Conservation (phyloP, 768 basidiomycete species). For the Amanita molliuscula region DNA sequence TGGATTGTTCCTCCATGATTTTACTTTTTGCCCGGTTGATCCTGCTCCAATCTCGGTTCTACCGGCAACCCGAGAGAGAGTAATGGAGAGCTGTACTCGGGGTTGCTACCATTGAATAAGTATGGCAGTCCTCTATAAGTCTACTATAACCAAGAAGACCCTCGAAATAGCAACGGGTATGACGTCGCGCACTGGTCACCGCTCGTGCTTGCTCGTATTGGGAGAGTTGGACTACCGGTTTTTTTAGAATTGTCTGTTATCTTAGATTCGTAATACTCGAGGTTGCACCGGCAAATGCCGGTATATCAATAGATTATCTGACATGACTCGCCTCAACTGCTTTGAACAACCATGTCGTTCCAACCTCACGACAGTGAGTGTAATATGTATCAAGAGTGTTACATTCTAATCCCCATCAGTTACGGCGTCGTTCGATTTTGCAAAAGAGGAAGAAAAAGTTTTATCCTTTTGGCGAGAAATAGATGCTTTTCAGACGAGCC, state of each 20-base stretch:
- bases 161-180: neutral
- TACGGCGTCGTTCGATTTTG: slow-evolving; percentile 68
- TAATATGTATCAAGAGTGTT: neutral
- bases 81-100: neutral
- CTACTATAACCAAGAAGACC: neutral
- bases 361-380: slow-evolving; percentile 62
- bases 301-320: neutral
- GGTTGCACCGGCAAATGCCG: too few relatives aligned
- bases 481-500: slow-evolving; percentile 91
- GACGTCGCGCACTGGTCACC: neutral
- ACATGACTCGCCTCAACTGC: neutral
- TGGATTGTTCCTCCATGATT: neutral
- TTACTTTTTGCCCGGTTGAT: neutral
- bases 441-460: slow-evolving; percentile 86
- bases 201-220: neutral
- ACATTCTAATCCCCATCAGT: slow-evolving; percentile 31
- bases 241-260: too few relatives aligned
- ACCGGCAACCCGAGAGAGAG: neutral
- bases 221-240: too few relatives aligned
- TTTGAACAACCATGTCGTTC: slow-evolving; percentile 44
- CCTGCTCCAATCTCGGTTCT: neutral
- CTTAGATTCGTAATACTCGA: too few relatives aligned
- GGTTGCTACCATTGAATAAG: neutral
- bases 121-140: neutral
- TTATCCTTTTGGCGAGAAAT: slow-evolving; percentile 91